A percentile compares a stretch with the other conserved stretches of the same genome.
These are phyloP conservation scores for Pezicula carpinea DNA, from an alignment of 2,329 filamentous ascomycete genomes.

Conservation along the genomic window DNA sequence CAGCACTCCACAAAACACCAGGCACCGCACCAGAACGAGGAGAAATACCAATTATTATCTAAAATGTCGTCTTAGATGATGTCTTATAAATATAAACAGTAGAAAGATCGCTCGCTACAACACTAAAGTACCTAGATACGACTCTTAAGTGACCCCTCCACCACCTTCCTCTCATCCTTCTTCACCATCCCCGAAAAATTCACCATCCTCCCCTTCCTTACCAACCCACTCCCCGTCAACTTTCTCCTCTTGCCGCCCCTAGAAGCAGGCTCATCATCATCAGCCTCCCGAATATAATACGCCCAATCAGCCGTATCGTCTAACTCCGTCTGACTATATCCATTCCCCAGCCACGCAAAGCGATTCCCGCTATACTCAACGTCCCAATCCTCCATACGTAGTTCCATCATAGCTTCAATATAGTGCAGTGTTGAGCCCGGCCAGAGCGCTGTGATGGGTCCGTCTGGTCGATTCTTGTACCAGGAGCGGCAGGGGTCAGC, in stretches of 20 bases:
- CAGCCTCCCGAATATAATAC: constrained; percentile 33
- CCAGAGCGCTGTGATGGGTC: constrained; percentile 34
- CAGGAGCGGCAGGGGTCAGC: constrained; percentile 39
- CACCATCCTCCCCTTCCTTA: constrained; percentile 12
- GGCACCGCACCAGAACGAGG: too few species aligned
- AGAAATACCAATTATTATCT: too few species aligned
- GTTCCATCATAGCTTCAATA: constrained; percentile 41
- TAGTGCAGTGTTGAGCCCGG: constrained; percentile 44
- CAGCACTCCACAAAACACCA: too few species aligned
- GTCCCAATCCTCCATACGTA: constrained; percentile 43
- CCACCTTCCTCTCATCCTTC: constrained; percentile 3
- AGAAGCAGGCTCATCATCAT: constrained; percentile 29
- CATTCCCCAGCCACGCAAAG: constrained; percentile 37
- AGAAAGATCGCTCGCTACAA: too few species aligned
- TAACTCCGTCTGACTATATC: constrained; percentile 35
- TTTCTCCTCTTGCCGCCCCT: constrained; percentile 20
- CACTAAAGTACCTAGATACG: neutral
- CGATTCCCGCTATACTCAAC: constrained; percentile 34
- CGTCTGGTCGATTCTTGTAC: constrained; percentile 32
- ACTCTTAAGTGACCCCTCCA: neutral
- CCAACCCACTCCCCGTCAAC: constrained; percentile 25
- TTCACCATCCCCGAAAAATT: constrained; percentile 15
- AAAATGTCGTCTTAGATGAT: too few species aligned
- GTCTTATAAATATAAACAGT: neutral
- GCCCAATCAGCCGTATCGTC: constrained; percentile 35